Evolutionary conservation across 73 alveolate genomes (phyloP).

Genomic region (Breviolum minutum): DNA sequence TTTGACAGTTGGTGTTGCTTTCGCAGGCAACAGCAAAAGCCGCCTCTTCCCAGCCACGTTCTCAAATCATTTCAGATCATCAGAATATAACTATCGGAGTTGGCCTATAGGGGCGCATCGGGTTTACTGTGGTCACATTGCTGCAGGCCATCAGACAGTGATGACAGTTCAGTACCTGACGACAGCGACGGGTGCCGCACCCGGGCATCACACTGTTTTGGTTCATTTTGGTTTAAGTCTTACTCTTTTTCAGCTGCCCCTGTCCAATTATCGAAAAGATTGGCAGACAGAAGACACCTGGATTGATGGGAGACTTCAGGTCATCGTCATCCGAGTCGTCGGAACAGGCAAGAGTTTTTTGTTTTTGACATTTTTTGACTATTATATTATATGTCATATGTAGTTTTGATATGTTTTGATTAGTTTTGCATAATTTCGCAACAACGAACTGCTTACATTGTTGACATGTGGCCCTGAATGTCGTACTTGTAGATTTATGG

Average conservation of each 20-base stretch:
- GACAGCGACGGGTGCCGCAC: background rate
- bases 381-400: background rate
- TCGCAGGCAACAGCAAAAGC: constrained; percentile 29
- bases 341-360: background rate
- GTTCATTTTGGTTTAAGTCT: too few species aligned
- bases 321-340: constrained; percentile 51
- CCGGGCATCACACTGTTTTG: background rate
- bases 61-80: background rate
- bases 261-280: too few species aligned
- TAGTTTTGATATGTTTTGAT: background rate
- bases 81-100: background rate
- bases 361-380: background rate
- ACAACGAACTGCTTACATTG: too few species aligned
- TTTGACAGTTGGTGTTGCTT: background rate
- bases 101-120: background rate
- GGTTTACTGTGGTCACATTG: background rate
- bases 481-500: background rate
- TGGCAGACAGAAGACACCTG: too few species aligned
- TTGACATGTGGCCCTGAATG: background rate
- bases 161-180: background rate
- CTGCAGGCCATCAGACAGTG: constrained; percentile 32
- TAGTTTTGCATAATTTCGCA: too few species aligned
- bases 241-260: too few species aligned
- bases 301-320: too few species aligned
- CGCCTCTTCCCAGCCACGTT: constrained; percentile 2